phyloP scores from a whole-genome alignment of 495 filamentous ascomycete species.

The Collariella sp. region DNA sequence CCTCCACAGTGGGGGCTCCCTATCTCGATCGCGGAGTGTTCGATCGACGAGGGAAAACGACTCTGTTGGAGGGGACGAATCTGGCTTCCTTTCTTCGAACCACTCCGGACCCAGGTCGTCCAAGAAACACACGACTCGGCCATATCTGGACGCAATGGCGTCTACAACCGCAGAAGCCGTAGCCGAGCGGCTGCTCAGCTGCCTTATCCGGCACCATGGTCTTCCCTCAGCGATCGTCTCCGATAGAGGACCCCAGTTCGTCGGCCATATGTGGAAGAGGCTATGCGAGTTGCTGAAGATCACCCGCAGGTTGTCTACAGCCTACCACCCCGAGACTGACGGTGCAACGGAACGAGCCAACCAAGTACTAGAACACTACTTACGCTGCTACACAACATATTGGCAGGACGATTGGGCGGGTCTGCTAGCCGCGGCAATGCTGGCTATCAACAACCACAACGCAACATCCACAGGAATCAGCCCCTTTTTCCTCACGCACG shows the following conservation, averaged over 20 bases:
- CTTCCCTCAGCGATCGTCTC: not conserved
- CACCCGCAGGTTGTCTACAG: not conserved
- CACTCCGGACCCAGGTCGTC: not conserved
- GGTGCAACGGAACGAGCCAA: too few species aligned
- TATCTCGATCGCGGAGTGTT: not conserved
- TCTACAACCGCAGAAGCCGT: not conserved
- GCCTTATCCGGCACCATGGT: not conserved
- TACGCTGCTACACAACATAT: not conserved
- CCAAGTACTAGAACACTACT: too few species aligned
- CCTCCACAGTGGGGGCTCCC: not conserved
- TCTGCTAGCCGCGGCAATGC: not conserved
- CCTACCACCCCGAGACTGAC: not conserved
- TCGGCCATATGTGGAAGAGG: not conserved
- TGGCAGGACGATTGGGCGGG: not conserved
- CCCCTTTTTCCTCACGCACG: not conserved
- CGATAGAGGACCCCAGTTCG: not conserved
- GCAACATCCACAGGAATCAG: not conserved
- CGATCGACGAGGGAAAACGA: not conserved
- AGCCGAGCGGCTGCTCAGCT: not conserved
- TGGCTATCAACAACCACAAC: not conserved
- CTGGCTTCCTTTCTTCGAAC: not conserved
- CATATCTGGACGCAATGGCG: not conserved
- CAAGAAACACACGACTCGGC: slow-evolving; percentile 1
- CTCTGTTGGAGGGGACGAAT: not conserved
- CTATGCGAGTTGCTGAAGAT: not conserved